phyloP scores from a whole-genome alignment of 805 yeast species.

The Sungouiella blattae region DNA sequence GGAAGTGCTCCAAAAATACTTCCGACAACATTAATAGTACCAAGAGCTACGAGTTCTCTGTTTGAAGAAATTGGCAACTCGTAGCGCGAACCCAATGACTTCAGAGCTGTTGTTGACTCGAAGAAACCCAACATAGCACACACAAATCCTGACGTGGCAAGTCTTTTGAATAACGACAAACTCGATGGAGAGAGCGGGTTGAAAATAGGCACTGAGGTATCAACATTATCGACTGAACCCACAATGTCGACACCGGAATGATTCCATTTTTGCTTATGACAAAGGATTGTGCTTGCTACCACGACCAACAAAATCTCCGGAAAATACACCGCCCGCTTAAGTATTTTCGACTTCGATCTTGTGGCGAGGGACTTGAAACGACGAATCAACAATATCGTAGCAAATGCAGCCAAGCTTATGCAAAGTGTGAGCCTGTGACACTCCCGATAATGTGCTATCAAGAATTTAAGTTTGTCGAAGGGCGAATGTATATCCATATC shows the following conservation, averaged over 20 bases:
- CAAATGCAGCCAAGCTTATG: slow-evolving; percentile 54
- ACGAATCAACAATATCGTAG: slow-evolving; percentile 41
- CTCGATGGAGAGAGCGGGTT: slow-evolving; percentile 55
- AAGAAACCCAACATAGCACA: slow-evolving; percentile 87
- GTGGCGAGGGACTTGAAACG: slow-evolving; percentile 36
- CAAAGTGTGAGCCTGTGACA: slow-evolving; percentile 58
- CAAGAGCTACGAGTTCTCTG: slow-evolving; percentile 87
- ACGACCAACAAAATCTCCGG: slow-evolving; percentile 89
- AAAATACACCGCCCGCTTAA: slow-evolving; percentile 51
- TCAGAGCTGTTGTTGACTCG: slow-evolving; percentile 90
- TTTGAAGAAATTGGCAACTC: slow-evolving; percentile 77
- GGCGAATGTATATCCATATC: slow-evolving; percentile 53
- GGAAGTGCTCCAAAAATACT: slow-evolving; percentile 75
- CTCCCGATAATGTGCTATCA: slow-evolving; percentile 45
- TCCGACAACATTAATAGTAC: slow-evolving; percentile 64
- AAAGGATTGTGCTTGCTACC: slow-evolving; percentile 51
- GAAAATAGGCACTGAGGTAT: slow-evolving; percentile 43
- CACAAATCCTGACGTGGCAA: slow-evolving; percentile 66
- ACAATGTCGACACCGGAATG: slow-evolving; percentile 59
- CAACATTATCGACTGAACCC: slow-evolving; percentile 55
- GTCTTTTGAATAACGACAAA: slow-evolving; percentile 49
- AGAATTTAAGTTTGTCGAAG: slow-evolving; percentile 59
- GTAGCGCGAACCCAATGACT: slow-evolving; percentile 73
- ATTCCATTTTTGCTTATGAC: slow-evolving; percentile 46
- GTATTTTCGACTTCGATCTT: slow-evolving; percentile 13